Evolutionary conservation across 1,139 yeast genomes (phyloP).

Genomic region (Geotrichum reessii): DNA sequence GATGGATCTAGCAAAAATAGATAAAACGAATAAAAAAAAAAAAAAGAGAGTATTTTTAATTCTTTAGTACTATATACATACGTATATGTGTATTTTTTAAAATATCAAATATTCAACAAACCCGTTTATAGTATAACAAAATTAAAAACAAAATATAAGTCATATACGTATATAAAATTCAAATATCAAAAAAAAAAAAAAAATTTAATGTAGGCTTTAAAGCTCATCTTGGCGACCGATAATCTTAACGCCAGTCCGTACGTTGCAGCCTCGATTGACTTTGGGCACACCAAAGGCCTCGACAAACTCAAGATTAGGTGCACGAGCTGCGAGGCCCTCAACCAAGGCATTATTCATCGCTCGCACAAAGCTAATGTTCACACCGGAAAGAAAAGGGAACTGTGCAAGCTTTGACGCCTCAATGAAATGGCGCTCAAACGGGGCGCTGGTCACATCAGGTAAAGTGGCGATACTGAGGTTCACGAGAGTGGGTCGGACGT

Average conservation of each 20-base stretch:
- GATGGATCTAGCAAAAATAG: too few relatives aligned
- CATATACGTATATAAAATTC: too few relatives aligned
- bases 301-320: slow-evolving; percentile 55
- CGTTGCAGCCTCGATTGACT: slow-evolving; percentile 45
- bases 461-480: slow-evolving; percentile 69
- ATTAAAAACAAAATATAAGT: not conserved
- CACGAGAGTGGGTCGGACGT: slow-evolving; percentile 61
- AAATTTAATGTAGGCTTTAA: slow-evolving; percentile 3
- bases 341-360: slow-evolving; percentile 62
- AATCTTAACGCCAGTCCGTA: slow-evolving; percentile 49
- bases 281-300: slow-evolving; percentile 77
- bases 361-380: slow-evolving; percentile 74
- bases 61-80: too few relatives aligned
- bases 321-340: slow-evolving; percentile 47
- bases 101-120: too few relatives aligned
- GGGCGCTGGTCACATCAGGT: slow-evolving; percentile 48
- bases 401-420: slow-evolving; percentile 35
- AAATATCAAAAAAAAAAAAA: not conserved
- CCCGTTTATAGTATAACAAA: too few relatives aligned
- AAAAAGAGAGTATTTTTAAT: not conserved
- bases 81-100: too few relatives aligned
- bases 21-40: too few relatives aligned
- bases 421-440: slow-evolving; percentile 44
- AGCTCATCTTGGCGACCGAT: slow-evolving; percentile 72
- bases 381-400: slow-evolving; percentile 51